phyloP scores from a whole-genome alignment of 2,329 filamentous ascomycete species.

The Aspergillus sp. region DNA sequence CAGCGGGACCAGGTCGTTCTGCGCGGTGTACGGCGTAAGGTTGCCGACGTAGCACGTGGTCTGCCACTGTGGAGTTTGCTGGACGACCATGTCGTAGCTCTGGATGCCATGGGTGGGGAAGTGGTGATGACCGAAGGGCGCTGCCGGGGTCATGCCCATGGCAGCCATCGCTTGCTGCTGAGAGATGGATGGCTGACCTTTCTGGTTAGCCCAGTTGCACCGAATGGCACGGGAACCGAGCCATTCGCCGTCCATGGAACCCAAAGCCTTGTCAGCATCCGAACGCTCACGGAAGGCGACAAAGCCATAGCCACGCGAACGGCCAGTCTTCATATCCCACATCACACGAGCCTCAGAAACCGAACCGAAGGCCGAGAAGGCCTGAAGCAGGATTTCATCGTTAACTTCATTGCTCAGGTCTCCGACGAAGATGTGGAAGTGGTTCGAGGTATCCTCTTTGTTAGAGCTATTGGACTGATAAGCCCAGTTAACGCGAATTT shows the following conservation, averaged over 20 bases:
- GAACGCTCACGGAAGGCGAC: slow-evolving; percentile 90
- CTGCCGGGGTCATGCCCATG: slow-evolving; percentile 97
- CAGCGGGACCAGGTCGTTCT: slow-evolving; percentile 90
- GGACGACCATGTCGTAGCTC: slow-evolving; percentile 94
- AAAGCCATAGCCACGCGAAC: slow-evolving; percentile 94
- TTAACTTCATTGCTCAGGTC: slow-evolving; percentile 98
- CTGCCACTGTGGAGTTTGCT: slow-evolving; percentile 95
- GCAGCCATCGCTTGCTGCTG: slow-evolving; percentile 95
- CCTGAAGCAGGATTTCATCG: slow-evolving; percentile 85
- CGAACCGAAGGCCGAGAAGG: slow-evolving; percentile 89
- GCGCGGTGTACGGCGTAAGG: slow-evolving; percentile 92
- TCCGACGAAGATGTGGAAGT: slow-evolving; percentile 98
- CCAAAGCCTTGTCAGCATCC: slow-evolving; percentile 92
- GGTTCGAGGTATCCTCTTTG: slow-evolving; percentile 96
- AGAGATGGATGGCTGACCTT: slow-evolving; percentile 97
- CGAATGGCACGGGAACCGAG: slow-evolving; percentile 94
- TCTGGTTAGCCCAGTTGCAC: slow-evolving; percentile 99
- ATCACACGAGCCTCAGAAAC: slow-evolving; percentile 98
- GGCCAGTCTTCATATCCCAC: slow-evolving; percentile 99
- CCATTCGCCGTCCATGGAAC: slow-evolving; percentile 99
- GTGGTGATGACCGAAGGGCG: slow-evolving; percentile 91
- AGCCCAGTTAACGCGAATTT: slow-evolving; percentile 99
- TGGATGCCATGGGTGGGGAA: slow-evolving; percentile 95
- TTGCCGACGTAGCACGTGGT: slow-evolving; percentile 98
- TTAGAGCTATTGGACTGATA: slow-evolving; percentile 91